Percentiles rank a stretch among this genome's conserved stretches.
Conservation (phyloP, 73 alveolate species). For the Paramecium bursaria region DNA sequence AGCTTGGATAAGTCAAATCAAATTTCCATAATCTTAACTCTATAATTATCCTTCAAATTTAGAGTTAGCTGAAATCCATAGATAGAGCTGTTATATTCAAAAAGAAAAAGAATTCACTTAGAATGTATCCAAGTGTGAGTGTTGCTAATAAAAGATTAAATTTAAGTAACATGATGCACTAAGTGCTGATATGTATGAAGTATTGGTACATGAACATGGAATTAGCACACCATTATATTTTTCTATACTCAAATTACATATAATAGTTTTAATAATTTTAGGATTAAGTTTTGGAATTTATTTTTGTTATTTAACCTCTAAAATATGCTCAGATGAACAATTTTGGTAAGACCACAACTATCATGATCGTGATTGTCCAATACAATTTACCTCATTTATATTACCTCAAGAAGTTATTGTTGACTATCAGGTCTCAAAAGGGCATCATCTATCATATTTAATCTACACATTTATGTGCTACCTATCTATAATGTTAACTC, state of each 20-base stretch:
- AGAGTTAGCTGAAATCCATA: slow-evolving; percentile 15
- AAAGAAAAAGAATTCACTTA: background rate
- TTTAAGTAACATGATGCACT: background rate
- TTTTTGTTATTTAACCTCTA: slow-evolving; percentile 22
- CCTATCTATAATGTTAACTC: slow-evolving; percentile 44
- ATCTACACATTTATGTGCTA: too few relatives aligned
- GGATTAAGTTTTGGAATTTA: slow-evolving; percentile 42
- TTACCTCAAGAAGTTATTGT: too few relatives aligned
- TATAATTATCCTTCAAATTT: slow-evolving; percentile 10
- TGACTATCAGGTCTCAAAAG: too few relatives aligned
- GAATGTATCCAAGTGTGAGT: background rate
- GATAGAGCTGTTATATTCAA: slow-evolving; percentile 29
- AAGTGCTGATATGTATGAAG: slow-evolving; percentile 44
- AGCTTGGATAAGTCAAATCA: slow-evolving; percentile 21
- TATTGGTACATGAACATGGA: slow-evolving; percentile 28
- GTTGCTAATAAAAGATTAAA: slow-evolving; percentile 29
- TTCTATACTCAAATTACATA: slow-evolving; percentile 13
- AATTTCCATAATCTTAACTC: background rate
- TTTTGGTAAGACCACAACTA: too few relatives aligned
- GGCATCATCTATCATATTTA: too few relatives aligned
- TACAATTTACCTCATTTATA: too few relatives aligned
- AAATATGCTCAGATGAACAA: background rate
- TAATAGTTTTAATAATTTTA: background rate
- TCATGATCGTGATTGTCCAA: too few relatives aligned
- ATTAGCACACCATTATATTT: slow-evolving; percentile 31